Base-by-base conservation (phyloP, 177 flowering plant genomes). In the Vitis hybrid region DNA sequence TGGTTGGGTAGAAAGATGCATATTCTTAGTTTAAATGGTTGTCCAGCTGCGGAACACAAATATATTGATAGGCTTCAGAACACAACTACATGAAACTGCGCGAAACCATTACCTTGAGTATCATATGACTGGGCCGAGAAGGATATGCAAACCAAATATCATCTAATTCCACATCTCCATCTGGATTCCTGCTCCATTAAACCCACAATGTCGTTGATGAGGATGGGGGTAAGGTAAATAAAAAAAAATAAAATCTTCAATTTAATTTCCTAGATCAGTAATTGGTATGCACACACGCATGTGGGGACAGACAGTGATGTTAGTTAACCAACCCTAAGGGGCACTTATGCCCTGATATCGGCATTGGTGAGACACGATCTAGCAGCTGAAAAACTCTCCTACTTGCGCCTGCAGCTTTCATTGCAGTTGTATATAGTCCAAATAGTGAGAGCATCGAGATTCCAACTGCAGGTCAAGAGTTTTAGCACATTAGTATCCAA, bases 391-490 rank as follows among this genome's bases (percentile, higher is more conserved):
- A 96, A 58, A 96, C 99, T 68, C 98, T 76, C 72, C 95, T 88
- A 77, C 99, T 96, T 48, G 99, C 99, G 60, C 99, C 98, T 18
- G 97, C 96, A 78, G 98, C 98, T 89, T 96, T 96, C 99, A 96
- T 96, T 29, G 89, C 89, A 5, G 82, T 80, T 29, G 98, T 86
- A 68, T 93, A 96, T 77, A 93, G 77, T 49, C 97, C 88, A 56
- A 98, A 89, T 8, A 96, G 79, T 58, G 84, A 81, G 48, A 98
- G 89, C 53, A 96, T 89, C 9, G 99, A 89, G 10, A 88, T 80
- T 51, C 97, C 98, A 80, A 93, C 98, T 93, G 89, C 82, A 83
- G 48, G 72, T 52, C 13, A 9, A 71, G 51, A 69, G 26, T 6
- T 14, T 26, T n/a, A 18, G 16, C 19, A 26, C n/a, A 52, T 19